Conservation (phyloP, 1,139 yeast species). For the Arxiozyma telluris region DNA sequence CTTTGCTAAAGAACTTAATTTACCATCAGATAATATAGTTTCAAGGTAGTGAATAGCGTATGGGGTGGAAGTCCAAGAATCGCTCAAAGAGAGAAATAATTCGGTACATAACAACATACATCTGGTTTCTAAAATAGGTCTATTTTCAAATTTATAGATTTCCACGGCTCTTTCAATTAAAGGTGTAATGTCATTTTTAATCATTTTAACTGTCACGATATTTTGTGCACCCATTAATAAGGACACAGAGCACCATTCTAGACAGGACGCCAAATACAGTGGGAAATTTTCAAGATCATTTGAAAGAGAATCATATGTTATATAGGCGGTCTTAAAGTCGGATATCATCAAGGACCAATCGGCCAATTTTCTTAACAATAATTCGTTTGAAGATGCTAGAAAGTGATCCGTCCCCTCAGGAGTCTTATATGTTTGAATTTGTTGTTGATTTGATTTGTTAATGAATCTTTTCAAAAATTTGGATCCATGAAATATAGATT, state of each 20-base stretch:
- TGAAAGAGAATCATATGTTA: conserved; percentile 73
- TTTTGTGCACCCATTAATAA: conserved; percentile 61
- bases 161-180: conserved; percentile 39
- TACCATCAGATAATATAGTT: conserved; percentile 31
- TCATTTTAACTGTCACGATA: conserved; percentile 50
- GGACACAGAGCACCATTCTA: conserved; percentile 79
- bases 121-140: conserved; percentile 34
- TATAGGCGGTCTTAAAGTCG: conserved; percentile 78
- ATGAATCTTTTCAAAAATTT: conserved; percentile 27
- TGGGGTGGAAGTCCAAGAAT: conserved; percentile 35
- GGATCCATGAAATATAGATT: conserved; percentile 34
- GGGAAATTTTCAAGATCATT: conserved; percentile 51
- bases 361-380: conserved; percentile 69
- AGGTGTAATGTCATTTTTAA: conserved; percentile 53
- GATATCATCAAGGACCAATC: conserved; percentile 88
- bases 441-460: conserved; percentile 28
- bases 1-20: conserved; percentile 28
- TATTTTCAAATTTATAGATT: conserved; percentile 27
- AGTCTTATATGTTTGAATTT: conserved; percentile 37
- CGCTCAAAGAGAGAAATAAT: conserved; percentile 33
- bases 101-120: conserved; percentile 33
- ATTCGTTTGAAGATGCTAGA: conserved; percentile 50
- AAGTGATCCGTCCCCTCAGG: conserved; percentile 21
- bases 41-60: conserved; percentile 34
- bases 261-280: conserved; percentile 65